Percentiles rank a stretch among this genome's conserved stretches.
Evolutionary conservation across 73 alveolate genomes (phyloP).

Genomic region (Paraurostyla sp.): DNA sequence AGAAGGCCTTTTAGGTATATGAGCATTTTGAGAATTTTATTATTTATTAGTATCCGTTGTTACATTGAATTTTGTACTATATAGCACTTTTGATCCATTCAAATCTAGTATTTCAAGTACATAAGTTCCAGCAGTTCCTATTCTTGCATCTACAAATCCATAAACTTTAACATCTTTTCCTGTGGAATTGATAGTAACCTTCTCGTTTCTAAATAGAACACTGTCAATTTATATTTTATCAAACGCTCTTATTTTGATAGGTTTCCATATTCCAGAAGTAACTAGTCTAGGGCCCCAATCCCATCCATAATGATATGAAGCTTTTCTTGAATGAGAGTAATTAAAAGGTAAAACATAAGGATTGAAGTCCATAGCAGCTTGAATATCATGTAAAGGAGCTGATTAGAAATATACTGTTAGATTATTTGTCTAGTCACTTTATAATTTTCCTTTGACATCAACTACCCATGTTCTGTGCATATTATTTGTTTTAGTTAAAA

Average conservation of each 20-base stretch:
- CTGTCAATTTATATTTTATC: slow-evolving; percentile 57
- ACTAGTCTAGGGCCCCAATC: slow-evolving; percentile 88
- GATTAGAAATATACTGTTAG: slow-evolving; percentile 61
- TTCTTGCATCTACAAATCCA: slow-evolving; percentile 4
- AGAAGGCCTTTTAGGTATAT: no score
- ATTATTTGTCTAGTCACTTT: slow-evolving; percentile 11
- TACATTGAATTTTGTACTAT: background rate
- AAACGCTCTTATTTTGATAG: slow-evolving; percentile 60
- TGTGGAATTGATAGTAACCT: background rate
- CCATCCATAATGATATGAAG: slow-evolving; percentile 85
- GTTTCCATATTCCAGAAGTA: slow-evolving; percentile 82
- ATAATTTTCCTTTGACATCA: slow-evolving; percentile 48
- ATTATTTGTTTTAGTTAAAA: slow-evolving; percentile 69
- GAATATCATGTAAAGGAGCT: slow-evolving; percentile 71
- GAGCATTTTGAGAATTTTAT: no score
- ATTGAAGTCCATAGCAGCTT: slow-evolving; percentile 43
- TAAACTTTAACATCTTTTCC: background rate
- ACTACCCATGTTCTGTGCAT: slow-evolving; percentile 79
- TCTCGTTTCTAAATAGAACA: slow-evolving; percentile 3
- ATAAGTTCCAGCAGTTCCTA: background rate
- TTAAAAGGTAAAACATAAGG: slow-evolving; percentile 60
- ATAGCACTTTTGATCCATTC: background rate
- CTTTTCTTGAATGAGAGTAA: slow-evolving; percentile 77
- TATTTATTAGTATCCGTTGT: background rate
- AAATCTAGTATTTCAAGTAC: background rate